Base-by-base conservation (phyloP, 2,329 filamentous ascomycete genomes). In the Tetracladium maxilliforme region DNA sequence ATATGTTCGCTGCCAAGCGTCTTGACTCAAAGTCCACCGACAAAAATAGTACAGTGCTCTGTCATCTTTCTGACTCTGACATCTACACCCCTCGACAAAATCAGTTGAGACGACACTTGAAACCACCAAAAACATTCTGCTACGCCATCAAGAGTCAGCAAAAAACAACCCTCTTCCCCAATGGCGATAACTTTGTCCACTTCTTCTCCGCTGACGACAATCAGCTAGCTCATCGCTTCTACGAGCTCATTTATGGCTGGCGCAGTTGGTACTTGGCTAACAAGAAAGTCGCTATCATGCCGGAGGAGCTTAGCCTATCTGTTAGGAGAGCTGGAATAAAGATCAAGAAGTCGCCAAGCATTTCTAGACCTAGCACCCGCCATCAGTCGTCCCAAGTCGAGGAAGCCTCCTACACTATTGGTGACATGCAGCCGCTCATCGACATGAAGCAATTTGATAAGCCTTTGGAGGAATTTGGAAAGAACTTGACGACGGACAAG, bases 101-200 rank as follows among this genome's bases (percentile, higher is more conserved):
- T 22, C 72, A 82, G 36, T 52, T 71, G 33, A 61, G 69, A 19
- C 79, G 76, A 40, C 64, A 70, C 34, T 61, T 94, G 26, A 84
- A 77, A 40, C 77, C 84, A 1, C 87, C 87, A 0, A 92, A 90
- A 49, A 79, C 75, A 42, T 64, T 73, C 37, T 92, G 82, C 51
- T 87, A 80, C 41, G 86, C 83, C 1, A 64, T 95, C 38, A 94
- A 93, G 52, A 92, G 81, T 38, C 84, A 93, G 52, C 77, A 93
- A 43, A 92, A 87, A 49, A 77, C 77, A 0, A 72, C 69, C 30
- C 73, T 92, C 41, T 94, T 94, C 41, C 55, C 83, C 27, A 75
- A 76, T 27, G 79, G 75, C 4, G 73, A 80, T 25, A 87, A 87
- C 37, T 95, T 83, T 43, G 79, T 92, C 4, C 87, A 95, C 43